Percentiles rank a stretch among this genome's conserved stretches.
These are phyloP conservation scores for Cladosporium sp. DNA, from an alignment of 2,329 filamentous ascomycete genomes.

Conservation along the genomic window DNA sequence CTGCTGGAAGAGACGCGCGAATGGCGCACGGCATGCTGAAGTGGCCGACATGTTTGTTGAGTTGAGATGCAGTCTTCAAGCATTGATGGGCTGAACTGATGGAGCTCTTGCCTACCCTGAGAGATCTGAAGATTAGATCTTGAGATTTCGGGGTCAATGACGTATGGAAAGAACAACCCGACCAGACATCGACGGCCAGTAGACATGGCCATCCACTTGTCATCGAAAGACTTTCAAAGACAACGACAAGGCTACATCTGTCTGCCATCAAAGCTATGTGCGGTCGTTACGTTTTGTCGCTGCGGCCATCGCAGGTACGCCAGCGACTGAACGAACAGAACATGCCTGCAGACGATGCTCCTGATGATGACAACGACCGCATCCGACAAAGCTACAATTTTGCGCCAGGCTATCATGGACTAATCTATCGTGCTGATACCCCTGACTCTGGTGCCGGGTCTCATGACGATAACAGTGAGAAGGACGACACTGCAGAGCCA, in stretches of 20 bases:
- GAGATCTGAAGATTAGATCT: neutral
- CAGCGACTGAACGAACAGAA: slow-evolving; percentile 71
- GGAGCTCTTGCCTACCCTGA: neutral
- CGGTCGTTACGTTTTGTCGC: slow-evolving; percentile 63
- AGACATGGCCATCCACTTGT: too few relatives aligned
- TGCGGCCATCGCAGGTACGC: slow-evolving; percentile 72
- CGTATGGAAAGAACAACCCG: neutral
- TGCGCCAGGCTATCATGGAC: slow-evolving; percentile 80
- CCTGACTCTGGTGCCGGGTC: slow-evolving; percentile 47
- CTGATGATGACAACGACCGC: slow-evolving; percentile 73
- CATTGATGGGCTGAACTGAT: neutral
- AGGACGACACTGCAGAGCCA: slow-evolving; percentile 31
- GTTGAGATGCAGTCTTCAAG: neutral
- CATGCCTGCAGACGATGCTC: slow-evolving; percentile 69
- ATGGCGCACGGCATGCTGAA: slow-evolving; percentile 10
- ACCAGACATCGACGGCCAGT: neutral
- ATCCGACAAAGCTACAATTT: slow-evolving; percentile 86
- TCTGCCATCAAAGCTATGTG: slow-evolving; percentile 55
- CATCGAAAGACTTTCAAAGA: too few relatives aligned
- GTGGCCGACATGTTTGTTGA: slow-evolving; percentile 10
- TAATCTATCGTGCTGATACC: slow-evolving; percentile 80
- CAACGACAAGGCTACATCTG: neutral
- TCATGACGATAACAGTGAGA: slow-evolving; percentile 24
- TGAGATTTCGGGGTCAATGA: neutral
- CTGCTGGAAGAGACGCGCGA: slow-evolving; percentile 12